Conservation (phyloP, 2,329 filamentous ascomycete species). For the Phialophora expanda region DNA sequence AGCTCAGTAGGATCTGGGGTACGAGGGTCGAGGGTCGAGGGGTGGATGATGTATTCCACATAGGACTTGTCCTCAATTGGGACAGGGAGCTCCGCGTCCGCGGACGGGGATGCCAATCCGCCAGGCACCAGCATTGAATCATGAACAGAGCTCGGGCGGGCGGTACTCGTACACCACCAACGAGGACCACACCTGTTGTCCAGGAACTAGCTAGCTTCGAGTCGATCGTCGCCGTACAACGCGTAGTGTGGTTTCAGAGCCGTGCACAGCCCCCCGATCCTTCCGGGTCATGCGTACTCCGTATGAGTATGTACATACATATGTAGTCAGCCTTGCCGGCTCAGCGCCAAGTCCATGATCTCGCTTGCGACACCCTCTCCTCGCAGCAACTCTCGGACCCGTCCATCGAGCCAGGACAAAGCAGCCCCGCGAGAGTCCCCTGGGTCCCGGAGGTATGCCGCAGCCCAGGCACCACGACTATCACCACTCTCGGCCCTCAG, state of each 20-base stretch:
- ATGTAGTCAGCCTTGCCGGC: conserved; percentile 5
- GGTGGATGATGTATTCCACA: too few relatives aligned
- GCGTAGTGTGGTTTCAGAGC: conserved; percentile 6
- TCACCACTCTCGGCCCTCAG: neutral
- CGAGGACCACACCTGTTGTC: too few relatives aligned
- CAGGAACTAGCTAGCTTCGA: too few relatives aligned
- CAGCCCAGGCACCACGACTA: neutral
- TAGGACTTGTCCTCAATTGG: too few relatives aligned
- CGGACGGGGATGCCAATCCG: neutral
- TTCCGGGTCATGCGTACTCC: neutral
- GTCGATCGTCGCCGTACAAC: too few relatives aligned
- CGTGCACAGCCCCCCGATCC: conserved; percentile 17
- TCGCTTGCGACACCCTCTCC: conserved; percentile 22
- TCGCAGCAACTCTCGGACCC: conserved; percentile 15
- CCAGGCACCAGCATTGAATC: conserved; percentile 25
- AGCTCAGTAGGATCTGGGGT: neutral
- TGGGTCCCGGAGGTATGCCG: conserved; percentile 13
- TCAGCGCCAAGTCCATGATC: conserved; percentile 11
- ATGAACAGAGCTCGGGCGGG: too few relatives aligned
- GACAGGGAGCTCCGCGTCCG: too few relatives aligned
- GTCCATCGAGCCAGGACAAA: conserved; percentile 26
- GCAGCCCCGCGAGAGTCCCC: conserved; percentile 5
- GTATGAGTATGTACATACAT: neutral
- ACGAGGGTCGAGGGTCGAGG: too few relatives aligned
- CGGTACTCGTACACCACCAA: too few relatives aligned